Base-by-base conservation (phyloP, 2,329 filamentous ascomycete genomes). In the Phyllosticta ampelicida region DNA sequence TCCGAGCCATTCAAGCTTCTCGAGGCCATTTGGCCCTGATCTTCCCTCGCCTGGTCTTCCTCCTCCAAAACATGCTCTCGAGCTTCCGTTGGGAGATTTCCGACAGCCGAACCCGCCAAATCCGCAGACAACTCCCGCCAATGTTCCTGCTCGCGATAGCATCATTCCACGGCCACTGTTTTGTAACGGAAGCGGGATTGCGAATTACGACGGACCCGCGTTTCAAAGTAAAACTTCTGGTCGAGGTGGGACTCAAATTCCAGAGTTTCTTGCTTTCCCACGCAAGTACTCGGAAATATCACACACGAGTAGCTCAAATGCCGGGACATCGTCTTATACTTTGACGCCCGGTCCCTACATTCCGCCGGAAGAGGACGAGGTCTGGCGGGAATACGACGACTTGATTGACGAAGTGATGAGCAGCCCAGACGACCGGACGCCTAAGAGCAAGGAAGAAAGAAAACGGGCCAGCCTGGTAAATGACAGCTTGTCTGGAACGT, bases 331-430 rank as follows among this genome's bases (percentile, higher is more conserved):
- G 54, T 83, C 80, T 58, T 84, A 75, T 53, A 85, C 87, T 6
- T 73, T 89, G 2, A 76, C 87, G 20, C 86, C 87, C 0, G 74
- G 77, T 2, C 77, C 82, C 1, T 77, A 77, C 51, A 82, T 84
- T 3, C 85, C 83, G 0, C 78, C 86, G 3, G 83, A 76, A 0
- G 88, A 95, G 63, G 92, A 96, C 65, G 92, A 96, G 67, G 81
- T 96, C 1, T 97, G 92, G 92, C 86, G 91, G 55, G 92, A 95
- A 71, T 96, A 95, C 67, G 86, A 97, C 63, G 92, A 96, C 65
- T 75, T 96, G 11, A 81, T 96, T 56, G 87, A 88, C 55, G 85
- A 89, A 59, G 79, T 84, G 10, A 79, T 82, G 16, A 55, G 53
- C 3, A 51, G 48, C 23, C 57, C 49, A 21, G 49, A 51, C 18